phyloP scores from a whole-genome alignment of 345 rosid species.

The Mallotus nudiflorus region DNA sequence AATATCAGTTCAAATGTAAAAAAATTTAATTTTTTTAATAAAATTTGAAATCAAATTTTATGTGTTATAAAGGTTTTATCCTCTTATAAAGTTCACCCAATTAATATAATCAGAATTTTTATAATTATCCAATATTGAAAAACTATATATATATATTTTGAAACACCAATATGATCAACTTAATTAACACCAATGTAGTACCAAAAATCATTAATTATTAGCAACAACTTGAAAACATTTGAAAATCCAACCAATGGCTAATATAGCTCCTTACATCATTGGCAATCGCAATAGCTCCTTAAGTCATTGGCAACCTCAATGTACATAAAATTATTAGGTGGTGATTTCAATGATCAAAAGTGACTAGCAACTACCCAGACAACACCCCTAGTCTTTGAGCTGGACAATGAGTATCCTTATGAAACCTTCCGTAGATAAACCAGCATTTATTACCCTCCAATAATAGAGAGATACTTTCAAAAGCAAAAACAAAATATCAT shows the following conservation, averaged over 20 bases:
- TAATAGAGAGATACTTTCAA: neutral
- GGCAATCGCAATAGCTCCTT: neutral
- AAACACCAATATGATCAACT: too few species aligned
- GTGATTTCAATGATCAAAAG: constrained; percentile 21
- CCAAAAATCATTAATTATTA: neutral
- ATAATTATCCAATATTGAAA: too few species aligned
- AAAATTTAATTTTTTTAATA: too few species aligned
- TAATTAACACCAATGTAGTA: neutral
- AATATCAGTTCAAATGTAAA: too few species aligned
- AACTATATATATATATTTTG: too few species aligned
- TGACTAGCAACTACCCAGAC: constrained; percentile 26
- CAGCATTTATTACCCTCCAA: neutral
- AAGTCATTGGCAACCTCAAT: neutral
- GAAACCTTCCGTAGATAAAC: neutral
- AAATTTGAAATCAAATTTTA: too few species aligned
- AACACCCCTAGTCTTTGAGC: neutral
- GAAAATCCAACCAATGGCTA: neutral
- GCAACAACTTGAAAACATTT: constrained; percentile 9
- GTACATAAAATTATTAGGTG: too few species aligned
- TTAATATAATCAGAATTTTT: too few species aligned
- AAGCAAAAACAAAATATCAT: neutral
- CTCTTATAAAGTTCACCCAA: too few species aligned
- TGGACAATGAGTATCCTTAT: neutral
- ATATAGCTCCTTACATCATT: neutral
- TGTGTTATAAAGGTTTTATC: too few species aligned